A percentile compares a stretch with the other conserved stretches of the same genome.
Conservation (phyloP, 352 stramenopile species). For the Globisporangium yorkense region DNA sequence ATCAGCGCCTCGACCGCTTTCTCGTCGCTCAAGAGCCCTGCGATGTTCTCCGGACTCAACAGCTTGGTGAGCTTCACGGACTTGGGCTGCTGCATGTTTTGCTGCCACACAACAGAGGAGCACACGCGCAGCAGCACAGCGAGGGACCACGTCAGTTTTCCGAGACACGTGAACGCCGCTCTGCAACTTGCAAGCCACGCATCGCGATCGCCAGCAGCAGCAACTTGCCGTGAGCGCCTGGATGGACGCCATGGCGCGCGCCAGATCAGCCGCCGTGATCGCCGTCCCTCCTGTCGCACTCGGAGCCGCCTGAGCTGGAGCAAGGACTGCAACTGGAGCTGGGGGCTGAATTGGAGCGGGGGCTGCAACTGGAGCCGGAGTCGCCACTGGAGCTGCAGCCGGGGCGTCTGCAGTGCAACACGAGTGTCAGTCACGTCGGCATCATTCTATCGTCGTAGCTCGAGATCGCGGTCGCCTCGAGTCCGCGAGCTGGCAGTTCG, state of each 20-base stretch:
- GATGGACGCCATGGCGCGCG: slow-evolving; percentile 82
- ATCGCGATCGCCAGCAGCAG: not conserved
- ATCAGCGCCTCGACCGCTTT: slow-evolving; percentile 47
- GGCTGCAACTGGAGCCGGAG: slow-evolving; percentile 9
- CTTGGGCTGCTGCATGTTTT: slow-evolving; percentile 41
- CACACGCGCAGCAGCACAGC: not conserved
- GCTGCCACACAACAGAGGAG: not conserved
- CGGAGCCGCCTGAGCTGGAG: slow-evolving; percentile 1
- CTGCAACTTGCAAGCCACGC: too few relatives aligned
- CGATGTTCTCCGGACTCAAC: slow-evolving; percentile 49
- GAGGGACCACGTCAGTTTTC: not conserved
- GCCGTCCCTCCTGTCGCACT: slow-evolving; percentile 8
- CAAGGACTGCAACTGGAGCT: slow-evolving; percentile 11
- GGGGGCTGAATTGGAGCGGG: slow-evolving; percentile 13
- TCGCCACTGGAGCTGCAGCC: not conserved
- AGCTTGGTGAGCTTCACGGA: slow-evolving; percentile 57
- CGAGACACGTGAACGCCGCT: too few relatives aligned
- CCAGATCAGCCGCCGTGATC: slow-evolving; percentile 79
- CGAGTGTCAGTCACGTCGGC: not conserved
- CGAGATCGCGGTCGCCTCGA: not conserved
- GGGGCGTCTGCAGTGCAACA: not conserved
- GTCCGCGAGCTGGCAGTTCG: not conserved
- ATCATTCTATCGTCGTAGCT: not conserved
- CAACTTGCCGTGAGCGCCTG: slow-evolving; percentile 45
- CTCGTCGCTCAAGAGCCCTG: slow-evolving; percentile 59